Evolutionary conservation across 495 filamentous ascomycete genomes (phyloP), one percentile per base, ranked within the genome.

Genomic region (Neurospora africana): DNA sequence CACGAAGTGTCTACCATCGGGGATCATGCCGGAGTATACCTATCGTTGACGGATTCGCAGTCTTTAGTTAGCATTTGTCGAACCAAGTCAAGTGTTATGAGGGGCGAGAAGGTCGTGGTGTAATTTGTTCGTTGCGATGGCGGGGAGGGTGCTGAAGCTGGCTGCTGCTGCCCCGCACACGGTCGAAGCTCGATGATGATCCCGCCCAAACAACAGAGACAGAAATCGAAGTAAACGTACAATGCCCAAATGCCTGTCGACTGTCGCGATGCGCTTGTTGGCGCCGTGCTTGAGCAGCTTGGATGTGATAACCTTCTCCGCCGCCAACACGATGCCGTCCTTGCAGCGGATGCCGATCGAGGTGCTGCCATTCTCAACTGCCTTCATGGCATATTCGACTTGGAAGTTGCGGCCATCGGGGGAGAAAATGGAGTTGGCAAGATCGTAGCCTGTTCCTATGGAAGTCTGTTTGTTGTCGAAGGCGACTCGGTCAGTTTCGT

Each of bases 381-480:
- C 95, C 86, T 99, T 99, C 72, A 95, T 90, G 72, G 95, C 95
- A 83, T 99, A 99, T 86, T 99, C 95, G 81, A 98, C 95, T 83
- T 99, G 95, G 82, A 99, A 99, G 84, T 99, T 99, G 75, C 95
- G 91, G 81, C 95, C 95, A 85, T 99, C 95, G 71, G 95, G 95
- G 41, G 94, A 98, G 86, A 98, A 99, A 83, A 98, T 94, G 77
- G 96, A 98, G 87, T 99, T 99, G 77, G 92, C 92, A 80, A 99
- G 92, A 89, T 99, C 95, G 84, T 99, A 99, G 78, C 95, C 95
- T 77, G 95, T 99, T 80, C 95, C 95, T 90, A 99, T 99, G 77
- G 95, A 99, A 78, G 95, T 99, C 95, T 98, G 73, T 67, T 69
- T 69, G 53, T 58, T 35, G 38, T 58, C 17, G 9, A 30, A 43